Evolutionary conservation across 1,284 basidiomycete species (phyloP).

Genomic region (Erythrobasidium hasegawianum): DNA sequence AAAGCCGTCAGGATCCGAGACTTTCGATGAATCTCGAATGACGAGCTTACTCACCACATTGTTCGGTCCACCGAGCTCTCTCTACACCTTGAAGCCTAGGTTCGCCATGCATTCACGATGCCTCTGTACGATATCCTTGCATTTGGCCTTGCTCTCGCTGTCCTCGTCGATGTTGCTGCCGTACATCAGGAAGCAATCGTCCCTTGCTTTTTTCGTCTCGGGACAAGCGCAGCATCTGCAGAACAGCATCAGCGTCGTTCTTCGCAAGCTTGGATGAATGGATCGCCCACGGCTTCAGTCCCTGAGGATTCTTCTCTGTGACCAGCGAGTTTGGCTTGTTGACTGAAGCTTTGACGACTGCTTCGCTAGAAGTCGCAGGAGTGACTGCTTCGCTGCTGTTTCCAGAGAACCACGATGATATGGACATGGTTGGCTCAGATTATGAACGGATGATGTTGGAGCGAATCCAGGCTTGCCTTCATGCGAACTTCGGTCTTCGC

Average conservation of each 20-base stretch:
- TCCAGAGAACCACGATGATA: no score
- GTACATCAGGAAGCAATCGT: constrained; percentile 82
- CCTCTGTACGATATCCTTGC: constrained; percentile 69
- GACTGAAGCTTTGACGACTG: constrained; percentile 32
- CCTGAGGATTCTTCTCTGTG: constrained; percentile 64
- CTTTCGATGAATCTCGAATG: no score
- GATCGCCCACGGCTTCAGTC: constrained; percentile 76
- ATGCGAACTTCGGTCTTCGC: background rate
- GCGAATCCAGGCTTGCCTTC: no score
- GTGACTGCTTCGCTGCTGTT: background rate
- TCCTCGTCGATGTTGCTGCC: constrained; percentile 57
- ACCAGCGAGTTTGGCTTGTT: constrained; percentile 23
- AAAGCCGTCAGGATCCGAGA: no score
- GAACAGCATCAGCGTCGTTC: constrained; percentile 18
- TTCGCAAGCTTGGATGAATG: no score
- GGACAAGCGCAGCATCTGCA: constrained; percentile 84
- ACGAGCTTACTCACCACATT: no score
- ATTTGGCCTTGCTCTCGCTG: constrained; percentile 66
- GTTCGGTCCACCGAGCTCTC: background rate
- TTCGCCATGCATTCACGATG: constrained; percentile 87
- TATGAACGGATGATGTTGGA: no score
- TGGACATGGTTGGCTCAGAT: no score
- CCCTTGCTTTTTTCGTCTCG: constrained; percentile 81
- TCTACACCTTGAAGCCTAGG: constrained; percentile 49
- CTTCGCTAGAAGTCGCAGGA: constrained; percentile 22